Conservation (phyloP, 2,329 filamentous ascomycete species). For the Dothideomycetes sp. region DNA sequence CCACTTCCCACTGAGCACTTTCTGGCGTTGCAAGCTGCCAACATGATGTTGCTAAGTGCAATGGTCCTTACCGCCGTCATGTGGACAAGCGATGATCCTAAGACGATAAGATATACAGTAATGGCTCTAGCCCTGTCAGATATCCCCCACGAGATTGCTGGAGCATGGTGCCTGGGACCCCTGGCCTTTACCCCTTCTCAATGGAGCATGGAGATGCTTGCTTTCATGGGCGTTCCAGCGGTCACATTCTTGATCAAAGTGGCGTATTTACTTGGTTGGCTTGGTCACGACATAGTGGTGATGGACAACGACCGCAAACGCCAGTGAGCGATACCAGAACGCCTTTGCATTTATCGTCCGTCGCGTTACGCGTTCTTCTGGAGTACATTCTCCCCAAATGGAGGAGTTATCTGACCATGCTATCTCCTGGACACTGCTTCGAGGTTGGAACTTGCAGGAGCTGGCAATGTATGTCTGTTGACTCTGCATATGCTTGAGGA, state of each 20-base stretch:
- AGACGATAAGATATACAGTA: conserved; percentile 4
- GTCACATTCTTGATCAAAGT: conserved; percentile 8
- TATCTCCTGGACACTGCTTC: no score
- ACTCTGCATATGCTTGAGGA: no score
- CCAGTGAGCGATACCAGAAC: no score
- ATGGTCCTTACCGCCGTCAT: conserved; percentile 3
- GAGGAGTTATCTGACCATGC: no score
- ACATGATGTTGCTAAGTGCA: conserved; percentile 3
- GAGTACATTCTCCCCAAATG: no score
- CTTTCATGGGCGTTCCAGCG: conserved; percentile 7
- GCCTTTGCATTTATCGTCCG: background rate
- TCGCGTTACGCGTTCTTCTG: no score
- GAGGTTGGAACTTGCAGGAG: no score
- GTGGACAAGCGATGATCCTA: conserved; percentile 7
- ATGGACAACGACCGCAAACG: background rate
- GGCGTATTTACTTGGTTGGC: conserved; percentile 3
- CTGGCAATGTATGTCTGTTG: no score
- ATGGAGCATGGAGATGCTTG: conserved; percentile 9
- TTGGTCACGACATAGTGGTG: background rate
- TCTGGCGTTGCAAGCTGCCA: conserved; percentile 5
- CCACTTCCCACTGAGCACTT: conserved; percentile 1
- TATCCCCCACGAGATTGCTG: conserved; percentile 5
- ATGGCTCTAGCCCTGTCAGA: conserved; percentile 8
- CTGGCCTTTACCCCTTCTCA: conserved; percentile 2
- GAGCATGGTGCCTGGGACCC: conserved; percentile 6